Conservation (phyloP, 2,329 filamentous ascomycete genomes). For the Colletotrichum destructivum region DNA sequence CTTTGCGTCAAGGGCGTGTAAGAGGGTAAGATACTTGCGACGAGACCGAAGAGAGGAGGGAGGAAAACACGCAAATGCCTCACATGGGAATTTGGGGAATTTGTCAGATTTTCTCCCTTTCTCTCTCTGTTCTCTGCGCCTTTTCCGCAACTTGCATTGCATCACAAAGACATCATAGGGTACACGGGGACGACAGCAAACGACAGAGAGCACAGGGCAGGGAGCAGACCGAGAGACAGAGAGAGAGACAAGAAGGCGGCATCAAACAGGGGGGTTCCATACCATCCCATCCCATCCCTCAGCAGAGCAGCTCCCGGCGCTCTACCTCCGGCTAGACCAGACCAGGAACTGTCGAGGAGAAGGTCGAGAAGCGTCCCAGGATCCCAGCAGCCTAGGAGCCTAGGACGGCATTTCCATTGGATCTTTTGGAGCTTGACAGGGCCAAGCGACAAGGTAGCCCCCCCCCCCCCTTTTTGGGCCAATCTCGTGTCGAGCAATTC, state of each 20-base stretch:
- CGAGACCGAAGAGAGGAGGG: too few relatives aligned
- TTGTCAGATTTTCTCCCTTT: slow-evolving; percentile 3
- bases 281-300: background rate
- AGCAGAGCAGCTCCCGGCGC: background rate
- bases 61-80: too few relatives aligned
- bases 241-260: background rate
- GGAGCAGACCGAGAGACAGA: slow-evolving; percentile 2
- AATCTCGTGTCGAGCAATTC: slow-evolving; percentile 19
- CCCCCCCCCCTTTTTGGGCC: background rate
- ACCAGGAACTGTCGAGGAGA: background rate
- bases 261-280: slow-evolving; percentile 7
- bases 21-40: too few relatives aligned
- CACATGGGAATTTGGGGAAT: background rate
- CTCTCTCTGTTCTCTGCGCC: background rate
- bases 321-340: slow-evolving; percentile 7
- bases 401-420: background rate
- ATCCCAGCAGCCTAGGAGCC: background rate
- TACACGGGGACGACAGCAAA: slow-evolving; percentile 24
- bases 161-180: slow-evolving; percentile 39
- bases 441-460: background rate
- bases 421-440: background rate
- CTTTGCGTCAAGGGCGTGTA: too few relatives aligned
- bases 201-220: slow-evolving; percentile 6
- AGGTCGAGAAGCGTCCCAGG: background rate
- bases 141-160: slow-evolving; percentile 1